phyloP scores from a whole-genome alignment of 495 filamentous ascomycete species.

The Lophiotrema nucula region DNA sequence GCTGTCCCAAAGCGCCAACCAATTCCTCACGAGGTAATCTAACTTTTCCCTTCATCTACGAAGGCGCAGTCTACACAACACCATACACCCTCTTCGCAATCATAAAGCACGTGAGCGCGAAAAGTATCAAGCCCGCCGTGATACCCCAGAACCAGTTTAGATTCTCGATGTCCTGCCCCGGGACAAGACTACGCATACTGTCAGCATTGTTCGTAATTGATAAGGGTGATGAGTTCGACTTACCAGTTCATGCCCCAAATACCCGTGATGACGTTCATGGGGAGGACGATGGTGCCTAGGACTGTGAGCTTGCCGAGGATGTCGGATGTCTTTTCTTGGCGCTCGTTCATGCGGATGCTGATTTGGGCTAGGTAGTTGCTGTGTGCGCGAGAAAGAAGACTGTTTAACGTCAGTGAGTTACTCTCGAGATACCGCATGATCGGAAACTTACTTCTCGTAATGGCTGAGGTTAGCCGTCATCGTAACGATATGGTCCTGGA shows the following conservation, averaged over 20 bases:
- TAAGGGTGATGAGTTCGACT: background rate
- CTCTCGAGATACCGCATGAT: background rate
- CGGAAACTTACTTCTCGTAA: constrained; percentile 76
- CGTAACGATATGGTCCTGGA: constrained; percentile 97
- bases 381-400: constrained; percentile 87
- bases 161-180: constrained; percentile 72
- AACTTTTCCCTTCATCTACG: background rate
- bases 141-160: constrained; percentile 70
- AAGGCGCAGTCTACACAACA: constrained; percentile 51
- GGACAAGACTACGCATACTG: constrained; percentile 58
- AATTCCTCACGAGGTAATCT: too few species aligned
- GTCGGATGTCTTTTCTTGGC: constrained; percentile 92
- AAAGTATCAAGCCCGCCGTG: constrained; percentile 69
- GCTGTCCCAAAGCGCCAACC: too few species aligned
- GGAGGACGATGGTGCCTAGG: constrained; percentile 91
- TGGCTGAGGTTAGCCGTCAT: constrained; percentile 95
- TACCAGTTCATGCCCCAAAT: constrained; percentile 91
- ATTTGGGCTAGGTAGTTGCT: constrained; percentile 93
- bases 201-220: background rate
- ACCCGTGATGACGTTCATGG: constrained; percentile 97
- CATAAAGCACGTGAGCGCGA: constrained; percentile 73
- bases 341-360: constrained; percentile 97
- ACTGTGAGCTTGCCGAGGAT: constrained; percentile 94
- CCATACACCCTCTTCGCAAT: constrained; percentile 79
- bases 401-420: constrained; percentile 42